Evolutionary conservation across 2,329 filamentous ascomycete species (phyloP), one percentile per base, ranked within the genome.

Genomic region (Cordyceps militaris): DNA sequence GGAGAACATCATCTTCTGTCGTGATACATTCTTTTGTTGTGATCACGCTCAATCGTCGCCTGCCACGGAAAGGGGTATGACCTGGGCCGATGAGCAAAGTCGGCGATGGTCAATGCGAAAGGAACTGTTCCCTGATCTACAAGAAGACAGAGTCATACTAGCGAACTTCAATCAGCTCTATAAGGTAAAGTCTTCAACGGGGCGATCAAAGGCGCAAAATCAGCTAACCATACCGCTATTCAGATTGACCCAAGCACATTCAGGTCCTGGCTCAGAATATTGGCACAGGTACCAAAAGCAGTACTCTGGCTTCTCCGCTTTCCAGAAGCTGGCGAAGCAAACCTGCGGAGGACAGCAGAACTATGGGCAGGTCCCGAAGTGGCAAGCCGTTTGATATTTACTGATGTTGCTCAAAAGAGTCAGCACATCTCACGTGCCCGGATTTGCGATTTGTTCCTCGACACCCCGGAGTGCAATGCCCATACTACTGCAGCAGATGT

Each of bases 91-190:
- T 57, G 93, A 97, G 72, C 88, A 93, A 70, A 74, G 75, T 23
- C 82, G 87, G 59, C 82, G 94, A 61, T 97, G 94, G 93, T 80
- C 83, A 63, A 96, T 97, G 91, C 87, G 94, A 30, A 95, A 92
- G 67, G 86, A 95, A 65, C 74, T 99, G 40, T 99, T 99, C 66
- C 94, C 94, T 0, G 79, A 82, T 19, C 76, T 99, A 13, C 77
- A 84, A 3, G 88, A 97, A 66, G 87, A 96, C 69, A 82, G 85
- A 21, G 85, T 99, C 65, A 97, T 99, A 65, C 80, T 99, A 59
- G 94, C 91, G 7, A 99, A 99, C 72, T 99, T 99, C 74, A 99
- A 99, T 69, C 94, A 99, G 71, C 78, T 99, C 32, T 99, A 99
- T 76, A 99, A 99, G 85, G 92, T 94, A 77, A 21, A 46, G 14